Conservation (phyloP, 1,139 yeast genomes). For the Saccharomyces hybrid region DNA sequence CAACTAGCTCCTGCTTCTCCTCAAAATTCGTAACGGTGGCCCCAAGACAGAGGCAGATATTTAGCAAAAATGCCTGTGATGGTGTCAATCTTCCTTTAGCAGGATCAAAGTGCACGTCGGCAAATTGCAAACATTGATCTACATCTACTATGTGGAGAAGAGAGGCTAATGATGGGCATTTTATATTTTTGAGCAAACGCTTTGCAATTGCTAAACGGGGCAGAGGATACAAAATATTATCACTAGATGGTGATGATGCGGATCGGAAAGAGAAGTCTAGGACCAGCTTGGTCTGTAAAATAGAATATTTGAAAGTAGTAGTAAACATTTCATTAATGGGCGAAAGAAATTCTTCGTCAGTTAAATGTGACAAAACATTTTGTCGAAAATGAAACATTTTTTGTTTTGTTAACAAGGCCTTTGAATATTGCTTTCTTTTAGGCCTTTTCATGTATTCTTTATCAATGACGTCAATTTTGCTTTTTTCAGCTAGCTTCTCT, state of each 20-base stretch:
- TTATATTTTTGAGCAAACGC: slow-evolving; percentile 18
- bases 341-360: slow-evolving; percentile 9
- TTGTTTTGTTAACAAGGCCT: slow-evolving; percentile 2
- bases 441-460: slow-evolving; percentile 6
- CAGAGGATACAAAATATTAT: neutral
- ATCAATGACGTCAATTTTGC: neutral
- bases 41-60: slow-evolving; percentile 21
- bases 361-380: slow-evolving; percentile 1
- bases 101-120: slow-evolving; percentile 15
- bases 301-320: slow-evolving; percentile 17
- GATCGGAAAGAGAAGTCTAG: slow-evolving; percentile 18
- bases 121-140: slow-evolving; percentile 14
- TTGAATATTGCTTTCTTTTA: slow-evolving; percentile 6
- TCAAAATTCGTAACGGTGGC: slow-evolving; percentile 13
- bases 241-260: slow-evolving; percentile 17
- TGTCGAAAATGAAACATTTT: slow-evolving; percentile 3
- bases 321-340: slow-evolving; percentile 16
- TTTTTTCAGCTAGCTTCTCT: slow-evolving; percentile 4
- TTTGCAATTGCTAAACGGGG: slow-evolving; percentile 8
- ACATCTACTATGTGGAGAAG: slow-evolving; percentile 16
- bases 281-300: slow-evolving; percentile 16
- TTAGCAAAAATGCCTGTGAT: slow-evolving; percentile 23
- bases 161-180: slow-evolving; percentile 12
- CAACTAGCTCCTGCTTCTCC: neutral
- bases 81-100: slow-evolving; percentile 13